Percentiles rank a stretch among this genome's conserved stretches.
These are phyloP conservation scores for Penicillium griseofulvum DNA, from an alignment of 2,329 filamentous ascomycete species.

Conservation along the genomic window DNA sequence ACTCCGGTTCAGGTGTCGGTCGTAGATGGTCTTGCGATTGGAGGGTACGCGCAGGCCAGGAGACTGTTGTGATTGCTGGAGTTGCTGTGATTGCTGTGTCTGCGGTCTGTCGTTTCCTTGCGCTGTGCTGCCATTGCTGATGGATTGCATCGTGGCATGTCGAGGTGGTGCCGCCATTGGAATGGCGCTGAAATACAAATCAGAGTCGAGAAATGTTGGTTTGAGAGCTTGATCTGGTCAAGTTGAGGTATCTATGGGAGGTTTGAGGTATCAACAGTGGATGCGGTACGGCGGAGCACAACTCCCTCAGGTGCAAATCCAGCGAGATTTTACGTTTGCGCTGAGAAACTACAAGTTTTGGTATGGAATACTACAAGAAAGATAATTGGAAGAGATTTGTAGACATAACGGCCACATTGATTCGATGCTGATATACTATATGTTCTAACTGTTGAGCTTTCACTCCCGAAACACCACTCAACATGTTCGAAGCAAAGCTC, in stretches of 20 bases:
- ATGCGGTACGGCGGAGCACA: conserved; percentile 29
- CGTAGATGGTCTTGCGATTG: conserved; percentile 96
- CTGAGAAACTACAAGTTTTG: not conserved
- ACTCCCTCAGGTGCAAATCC: conserved; percentile 18
- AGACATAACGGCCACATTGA: not conserved
- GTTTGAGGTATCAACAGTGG: conserved; percentile 2
- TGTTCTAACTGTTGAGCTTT: no score
- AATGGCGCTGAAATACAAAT: conserved; percentile 1
- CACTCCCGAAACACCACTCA: no score
- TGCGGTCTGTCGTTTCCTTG: conserved; percentile 19
- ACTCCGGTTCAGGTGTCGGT: conserved; percentile 86
- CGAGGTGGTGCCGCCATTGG: conserved; percentile 32
- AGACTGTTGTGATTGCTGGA: conserved; percentile 42
- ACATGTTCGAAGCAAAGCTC: no score
- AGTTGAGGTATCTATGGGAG: conserved; percentile 1
- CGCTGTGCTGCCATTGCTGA: conserved; percentile 26
- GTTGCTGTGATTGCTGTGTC: not conserved
- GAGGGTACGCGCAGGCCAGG: conserved; percentile 77
- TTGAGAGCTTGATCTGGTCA: not conserved
- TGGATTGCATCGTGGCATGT: conserved; percentile 34
- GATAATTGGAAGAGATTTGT: not conserved
- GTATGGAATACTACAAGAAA: not conserved
- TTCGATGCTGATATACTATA: not conserved
- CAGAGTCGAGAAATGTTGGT: not conserved
- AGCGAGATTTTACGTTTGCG: not conserved